Evolutionary conservation across 192 early-diverging fungal species (phyloP).

Genomic region (Coemansia sp.): DNA sequence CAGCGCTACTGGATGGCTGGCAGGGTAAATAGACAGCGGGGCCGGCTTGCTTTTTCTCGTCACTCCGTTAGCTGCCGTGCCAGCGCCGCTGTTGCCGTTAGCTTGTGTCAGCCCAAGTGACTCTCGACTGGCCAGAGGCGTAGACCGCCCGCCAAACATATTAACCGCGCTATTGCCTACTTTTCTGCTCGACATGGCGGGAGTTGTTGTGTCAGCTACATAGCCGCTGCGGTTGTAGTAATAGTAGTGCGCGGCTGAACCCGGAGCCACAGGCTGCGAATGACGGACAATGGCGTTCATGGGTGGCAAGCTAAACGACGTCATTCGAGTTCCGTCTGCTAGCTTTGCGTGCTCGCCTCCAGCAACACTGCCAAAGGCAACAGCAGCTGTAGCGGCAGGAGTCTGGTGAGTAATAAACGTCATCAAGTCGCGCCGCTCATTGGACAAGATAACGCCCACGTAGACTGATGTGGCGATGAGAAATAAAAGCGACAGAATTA

Average conservation of each 20-base stretch:
- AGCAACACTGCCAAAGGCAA: neutral
- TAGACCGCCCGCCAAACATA: neutral
- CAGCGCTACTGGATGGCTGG: conserved; percentile 19
- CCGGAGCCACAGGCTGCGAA: neutral
- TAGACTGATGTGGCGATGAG: conserved; percentile 26
- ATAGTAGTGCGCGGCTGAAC: neutral
- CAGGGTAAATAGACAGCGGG: conserved; percentile 6
- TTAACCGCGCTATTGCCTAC: neutral
- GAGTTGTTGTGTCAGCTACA: neutral
- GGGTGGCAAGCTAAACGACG: neutral
- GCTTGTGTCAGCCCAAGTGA: conserved; percentile 1
- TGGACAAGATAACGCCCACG: conserved; percentile 31
- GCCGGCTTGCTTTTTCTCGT: neutral
- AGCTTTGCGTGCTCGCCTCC: neutral
- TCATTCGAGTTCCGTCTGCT: neutral
- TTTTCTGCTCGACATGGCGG: neutral
- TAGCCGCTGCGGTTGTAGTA: neutral
- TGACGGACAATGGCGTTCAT: neutral
- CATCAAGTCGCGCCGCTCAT: conserved; percentile 35
- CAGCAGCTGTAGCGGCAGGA: neutral
- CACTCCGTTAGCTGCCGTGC: neutral
- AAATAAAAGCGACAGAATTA: conserved; percentile 25
- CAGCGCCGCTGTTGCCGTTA: neutral
- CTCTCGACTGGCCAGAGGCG: conserved; percentile 15
- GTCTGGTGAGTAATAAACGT: conserved; percentile 14